Percentiles rank a stretch among this genome's conserved stretches.
Conservation (phyloP, 2,329 filamentous ascomycete species). For the Penicillium sp. region DNA sequence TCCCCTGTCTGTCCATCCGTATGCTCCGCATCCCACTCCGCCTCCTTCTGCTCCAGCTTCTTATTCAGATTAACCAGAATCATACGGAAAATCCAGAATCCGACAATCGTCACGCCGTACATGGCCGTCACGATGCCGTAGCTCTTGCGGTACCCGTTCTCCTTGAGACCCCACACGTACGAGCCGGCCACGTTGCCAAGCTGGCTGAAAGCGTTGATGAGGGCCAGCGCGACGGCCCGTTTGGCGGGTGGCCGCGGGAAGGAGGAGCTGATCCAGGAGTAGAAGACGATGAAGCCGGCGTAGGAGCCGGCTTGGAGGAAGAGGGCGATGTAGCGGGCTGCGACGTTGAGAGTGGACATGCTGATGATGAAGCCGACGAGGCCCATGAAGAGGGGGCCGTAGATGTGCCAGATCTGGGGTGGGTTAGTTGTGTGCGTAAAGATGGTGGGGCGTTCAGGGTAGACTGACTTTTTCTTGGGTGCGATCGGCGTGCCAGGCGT, state of each 20-base stretch:
- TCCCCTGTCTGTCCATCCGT: slow-evolving; percentile 5
- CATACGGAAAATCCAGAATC: slow-evolving; percentile 49
- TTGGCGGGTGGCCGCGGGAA: slow-evolving; percentile 77
- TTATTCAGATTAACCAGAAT: slow-evolving; percentile 45
- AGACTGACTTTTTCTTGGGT: slow-evolving; percentile 49
- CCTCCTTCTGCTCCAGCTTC: slow-evolving; percentile 23
- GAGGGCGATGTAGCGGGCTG: slow-evolving; percentile 61
- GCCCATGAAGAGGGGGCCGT: slow-evolving; percentile 56
- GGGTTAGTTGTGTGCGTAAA: not conserved
- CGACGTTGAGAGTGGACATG: slow-evolving; percentile 59
- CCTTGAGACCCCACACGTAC: slow-evolving; percentile 64
- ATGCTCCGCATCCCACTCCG: slow-evolving; percentile 12
- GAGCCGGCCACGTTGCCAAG: slow-evolving; percentile 62
- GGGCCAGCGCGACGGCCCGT: slow-evolving; percentile 69
- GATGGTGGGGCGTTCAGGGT: not conserved
- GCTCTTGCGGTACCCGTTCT: slow-evolving; percentile 63
- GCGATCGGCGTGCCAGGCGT: slow-evolving; percentile 60
- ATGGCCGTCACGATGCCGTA: slow-evolving; percentile 67
- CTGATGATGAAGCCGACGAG: slow-evolving; percentile 61
- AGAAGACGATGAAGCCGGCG: slow-evolving; percentile 47
- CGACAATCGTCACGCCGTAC: slow-evolving; percentile 61
- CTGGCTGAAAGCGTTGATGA: slow-evolving; percentile 70
- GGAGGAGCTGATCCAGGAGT: slow-evolving; percentile 34
- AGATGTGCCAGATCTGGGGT: slow-evolving; percentile 59
- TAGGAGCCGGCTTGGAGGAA: slow-evolving; percentile 63